Conservation (phyloP, 257 asterid genomes). For the Ilex aquifolium region DNA sequence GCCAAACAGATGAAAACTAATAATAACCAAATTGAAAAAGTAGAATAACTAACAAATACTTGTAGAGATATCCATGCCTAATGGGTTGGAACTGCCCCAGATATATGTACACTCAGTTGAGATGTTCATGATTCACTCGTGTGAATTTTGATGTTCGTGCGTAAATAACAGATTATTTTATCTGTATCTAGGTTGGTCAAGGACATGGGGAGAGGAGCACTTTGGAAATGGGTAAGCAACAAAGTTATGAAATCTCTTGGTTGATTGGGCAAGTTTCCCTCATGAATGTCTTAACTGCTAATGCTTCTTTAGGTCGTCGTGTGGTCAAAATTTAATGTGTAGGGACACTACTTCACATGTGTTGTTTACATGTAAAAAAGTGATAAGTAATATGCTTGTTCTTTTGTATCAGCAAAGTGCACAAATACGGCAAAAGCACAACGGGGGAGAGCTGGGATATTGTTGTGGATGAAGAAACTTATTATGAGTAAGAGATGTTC, state of each 20-base stretch:
- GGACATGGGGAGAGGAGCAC: constrained; percentile 99
- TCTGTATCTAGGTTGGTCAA: constrained; percentile 76
- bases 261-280: constrained; percentile 1
- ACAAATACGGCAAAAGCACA: constrained; percentile 94
- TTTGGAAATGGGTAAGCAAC: constrained; percentile 83
- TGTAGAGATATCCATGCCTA: too few relatives aligned
- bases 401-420: constrained; percentile 71
- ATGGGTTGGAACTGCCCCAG: too few relatives aligned
- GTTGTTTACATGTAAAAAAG: neutral
- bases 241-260: constrained; percentile 2
- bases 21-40: too few relatives aligned
- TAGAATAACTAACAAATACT: too few relatives aligned
- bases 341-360: too few relatives aligned
- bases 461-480: constrained; percentile 90
- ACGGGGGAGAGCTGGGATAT: constrained; percentile 99
- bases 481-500: constrained; percentile 62
- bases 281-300: neutral
- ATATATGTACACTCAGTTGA: too few relatives aligned
- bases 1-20: too few relatives aligned
- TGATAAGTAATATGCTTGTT: constrained; percentile 5
- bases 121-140: too few relatives aligned
- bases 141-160: neutral
- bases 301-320: too few relatives aligned
- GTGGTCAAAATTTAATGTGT: too few relatives aligned
- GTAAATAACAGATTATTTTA: neutral